Base-by-base conservation (phyloP, 2,329 filamentous ascomycete genomes). In the Mollisia scopiformis region DNA sequence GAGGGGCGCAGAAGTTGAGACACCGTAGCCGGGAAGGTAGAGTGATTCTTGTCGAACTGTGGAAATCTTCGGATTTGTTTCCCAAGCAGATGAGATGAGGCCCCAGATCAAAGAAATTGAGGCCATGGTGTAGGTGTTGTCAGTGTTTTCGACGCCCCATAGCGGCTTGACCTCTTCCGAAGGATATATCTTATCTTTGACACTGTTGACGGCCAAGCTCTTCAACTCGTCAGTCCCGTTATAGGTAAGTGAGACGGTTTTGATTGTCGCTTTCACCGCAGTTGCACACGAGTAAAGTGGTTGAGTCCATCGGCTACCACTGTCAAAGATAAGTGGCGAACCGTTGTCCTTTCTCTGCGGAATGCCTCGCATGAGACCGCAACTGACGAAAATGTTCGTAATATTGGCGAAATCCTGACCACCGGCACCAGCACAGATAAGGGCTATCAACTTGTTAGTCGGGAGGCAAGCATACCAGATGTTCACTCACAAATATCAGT, bases 281-380 rank as follows among this genome's bases (percentile, higher is more conserved):
- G 74, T 75, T 1, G 79, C 78, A 62, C 80, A 83, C 0, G 73
- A 71, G 59, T 81, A 80, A 0, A 82, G 58, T 0, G 78, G 75
- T 4, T 75, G 67, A 1, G 75, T 74, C 79, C 79, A 83, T 35
- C 69, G 62, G 14, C 76, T 77, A 5, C 74, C 74, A 6, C 74
- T 72, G 27, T 81, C 76, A 25, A 77, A 76, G 2, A 79, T 62
- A 1, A 78, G 63, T 2, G 71, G 67, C 4, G 68, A 65, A 0
- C 72, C 73, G 0, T 69, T 72, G 52, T 80, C 77, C 1, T 66
- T 59, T 10, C 76, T 73, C 16, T 66, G 67, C 0, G 80, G 74
- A 0, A 75, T 74, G 0, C 79, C 79, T 5, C 74, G 72, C 1
- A 82, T 64, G 1, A 79, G 61, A 2, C 76, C 77, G 55, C 78